Evolutionary conservation across 108 stramenopile genomes (phyloP), one percentile per base, ranked within the genome.

Genomic region (Nitzschia putrida): DNA sequence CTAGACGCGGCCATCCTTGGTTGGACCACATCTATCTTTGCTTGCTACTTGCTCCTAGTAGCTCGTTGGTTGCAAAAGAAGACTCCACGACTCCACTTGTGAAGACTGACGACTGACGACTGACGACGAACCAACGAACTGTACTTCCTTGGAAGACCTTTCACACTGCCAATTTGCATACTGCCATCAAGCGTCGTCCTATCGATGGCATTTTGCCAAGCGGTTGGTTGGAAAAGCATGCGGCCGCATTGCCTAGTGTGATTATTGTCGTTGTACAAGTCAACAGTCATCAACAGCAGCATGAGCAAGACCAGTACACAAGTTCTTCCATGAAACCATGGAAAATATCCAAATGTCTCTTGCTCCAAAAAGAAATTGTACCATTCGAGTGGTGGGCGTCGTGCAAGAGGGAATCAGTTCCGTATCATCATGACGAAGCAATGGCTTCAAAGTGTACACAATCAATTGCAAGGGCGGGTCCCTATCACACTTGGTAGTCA

Each of bases 151-250:
- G 67, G 57, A 64, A 40, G 39, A 61, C 20, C 23, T 7, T 52
- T 4, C 51, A 34, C 34, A 40, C 25, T 34, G 12, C 25, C 14
- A 42, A 52, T 12, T 47, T 77, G 14, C 25, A 72, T 42, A 38
- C 76, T 47, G 42, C 57, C 13, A 74, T 53, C 11, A 80, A 61
- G 59, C 69, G 57, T 40, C 43, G 61, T 49, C 73, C 85, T 23
- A 65, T 84, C 18, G 81, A 87, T 37, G 92, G 92, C 8, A 87
- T 93, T 12, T 53, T 93, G 47, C 85, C 85, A 3, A 59, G 76
- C 10, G 87, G 89, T 45, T 90, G 92, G 89, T 24, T 90, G 18
- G 87, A 90, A 57, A 93, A 90, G 66, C 91, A 92, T 63, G 83
- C 73, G 7, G 71, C 74, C 21, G 85, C 88, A 8, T 63, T 92